phyloP scores from a whole-genome alignment of 139 green algal species.

The Chlorella sp. region DNA sequence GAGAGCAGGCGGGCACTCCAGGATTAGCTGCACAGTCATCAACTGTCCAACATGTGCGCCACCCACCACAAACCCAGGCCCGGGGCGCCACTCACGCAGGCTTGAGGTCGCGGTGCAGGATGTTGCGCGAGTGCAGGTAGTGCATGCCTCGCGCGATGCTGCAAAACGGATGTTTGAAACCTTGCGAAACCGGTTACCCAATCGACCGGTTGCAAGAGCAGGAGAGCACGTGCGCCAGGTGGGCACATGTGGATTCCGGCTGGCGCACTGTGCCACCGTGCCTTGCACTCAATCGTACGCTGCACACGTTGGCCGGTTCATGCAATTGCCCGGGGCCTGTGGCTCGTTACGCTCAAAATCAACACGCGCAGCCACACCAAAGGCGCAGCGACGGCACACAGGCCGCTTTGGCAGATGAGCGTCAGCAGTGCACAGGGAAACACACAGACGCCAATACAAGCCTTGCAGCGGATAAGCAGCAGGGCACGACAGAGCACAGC shows the following conservation, averaged over 20 bases:
- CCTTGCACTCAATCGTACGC: too few relatives aligned
- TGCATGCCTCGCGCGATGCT: constrained; percentile 35
- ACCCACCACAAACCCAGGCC: background rate
- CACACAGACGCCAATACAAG: too few relatives aligned
- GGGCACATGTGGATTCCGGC: too few relatives aligned
- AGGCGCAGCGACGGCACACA: background rate
- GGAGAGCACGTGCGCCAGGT: too few relatives aligned
- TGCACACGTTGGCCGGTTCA: too few relatives aligned
- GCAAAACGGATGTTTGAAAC: background rate
- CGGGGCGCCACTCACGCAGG: constrained; percentile 31
- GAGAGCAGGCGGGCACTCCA: background rate
- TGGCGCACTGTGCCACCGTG: too few relatives aligned
- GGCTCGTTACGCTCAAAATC: too few relatives aligned
- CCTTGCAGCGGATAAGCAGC: too few relatives aligned
- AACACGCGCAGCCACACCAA: too few relatives aligned
- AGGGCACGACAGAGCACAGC: background rate
- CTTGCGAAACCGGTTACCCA: too few relatives aligned
- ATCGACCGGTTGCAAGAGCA: background rate
- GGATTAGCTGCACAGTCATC: background rate
- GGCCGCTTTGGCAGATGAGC: background rate
- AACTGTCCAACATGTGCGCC: background rate
- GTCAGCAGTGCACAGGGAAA: background rate
- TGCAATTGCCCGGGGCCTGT: too few relatives aligned
- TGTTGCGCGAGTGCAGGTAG: constrained; percentile 53
- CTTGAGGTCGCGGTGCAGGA: constrained; percentile 71